phyloP scores from a whole-genome alignment of 169 alveolate genomes.

The Toxoplasma gondii region DNA sequence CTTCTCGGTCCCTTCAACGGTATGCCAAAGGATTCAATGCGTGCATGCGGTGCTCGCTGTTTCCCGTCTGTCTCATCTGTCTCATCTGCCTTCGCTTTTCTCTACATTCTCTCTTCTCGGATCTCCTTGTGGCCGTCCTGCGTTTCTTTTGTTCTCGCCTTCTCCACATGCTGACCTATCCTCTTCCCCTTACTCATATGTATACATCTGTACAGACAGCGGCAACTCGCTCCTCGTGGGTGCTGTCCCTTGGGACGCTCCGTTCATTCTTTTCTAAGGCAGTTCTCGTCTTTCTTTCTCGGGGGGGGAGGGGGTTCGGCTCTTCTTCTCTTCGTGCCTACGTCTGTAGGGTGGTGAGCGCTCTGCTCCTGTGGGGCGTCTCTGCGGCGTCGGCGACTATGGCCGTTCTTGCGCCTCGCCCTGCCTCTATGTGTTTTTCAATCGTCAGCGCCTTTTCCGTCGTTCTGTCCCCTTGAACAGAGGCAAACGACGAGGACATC shows the following conservation, averaged over 20 bases:
- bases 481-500: not conserved
- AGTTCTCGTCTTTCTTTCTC: too few species aligned
- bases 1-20: slow-evolving; percentile 39
- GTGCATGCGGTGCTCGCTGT: not conserved
- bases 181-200: too few species aligned
- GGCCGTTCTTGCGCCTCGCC: not conserved
- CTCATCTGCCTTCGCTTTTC: not conserved
- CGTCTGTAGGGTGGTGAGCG: too few species aligned
- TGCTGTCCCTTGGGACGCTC: too few species aligned
- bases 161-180: too few species aligned
- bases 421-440: not conserved
- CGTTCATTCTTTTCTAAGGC: too few species aligned
- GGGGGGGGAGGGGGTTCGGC: too few species aligned
- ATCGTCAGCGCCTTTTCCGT: not conserved
- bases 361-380: too few species aligned
- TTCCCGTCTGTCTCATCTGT: not conserved
- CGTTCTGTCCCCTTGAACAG: not conserved
- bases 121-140: not conserved
- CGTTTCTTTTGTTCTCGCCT: not conserved
- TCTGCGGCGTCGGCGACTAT: too few species aligned
- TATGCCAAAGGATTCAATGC: not conserved
- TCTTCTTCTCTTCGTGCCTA: too few species aligned
- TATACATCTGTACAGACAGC: too few species aligned
- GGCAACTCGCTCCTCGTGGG: too few species aligned
- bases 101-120: not conserved